Percentiles rank a stretch among this genome's conserved stretches.
These are phyloP conservation scores for Mycena citricolor DNA, from an alignment of 1,284 basidiomycete species.

Conservation along the genomic window DNA sequence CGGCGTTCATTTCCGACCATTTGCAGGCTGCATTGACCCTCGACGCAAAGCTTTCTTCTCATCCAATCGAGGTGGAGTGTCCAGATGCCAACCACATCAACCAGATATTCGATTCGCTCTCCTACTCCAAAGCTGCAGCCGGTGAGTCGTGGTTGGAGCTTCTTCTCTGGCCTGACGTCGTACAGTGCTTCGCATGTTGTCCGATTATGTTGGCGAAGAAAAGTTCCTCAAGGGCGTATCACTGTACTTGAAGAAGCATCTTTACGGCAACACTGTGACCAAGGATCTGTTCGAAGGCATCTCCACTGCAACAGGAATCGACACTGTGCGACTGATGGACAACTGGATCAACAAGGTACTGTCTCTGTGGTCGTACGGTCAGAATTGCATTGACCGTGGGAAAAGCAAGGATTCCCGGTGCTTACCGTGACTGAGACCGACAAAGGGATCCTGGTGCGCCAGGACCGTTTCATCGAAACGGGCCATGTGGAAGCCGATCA, in stretches of 20 bases:
- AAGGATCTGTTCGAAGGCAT: slow-evolving; percentile 92
- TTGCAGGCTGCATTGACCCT: slow-evolving; percentile 71
- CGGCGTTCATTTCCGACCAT: slow-evolving; percentile 66
- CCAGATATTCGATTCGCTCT: slow-evolving; percentile 87
- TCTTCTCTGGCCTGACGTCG: neutral
- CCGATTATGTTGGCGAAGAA: slow-evolving; percentile 87
- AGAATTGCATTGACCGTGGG: neutral
- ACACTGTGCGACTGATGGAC: slow-evolving; percentile 85
- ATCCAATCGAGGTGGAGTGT: slow-evolving; percentile 93
- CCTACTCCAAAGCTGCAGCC: slow-evolving; percentile 86
- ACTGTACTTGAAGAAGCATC: slow-evolving; percentile 83
- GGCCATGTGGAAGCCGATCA: slow-evolving; percentile 80
- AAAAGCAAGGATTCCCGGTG: slow-evolving; percentile 82
- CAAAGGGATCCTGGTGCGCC: slow-evolving; percentile 73
- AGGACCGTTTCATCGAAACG: slow-evolving; percentile 92
- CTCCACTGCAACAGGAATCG: slow-evolving; percentile 71
- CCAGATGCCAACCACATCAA: slow-evolving; percentile 87
- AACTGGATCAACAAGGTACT: slow-evolving; percentile 88
- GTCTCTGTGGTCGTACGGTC: slow-evolving; percentile 23
- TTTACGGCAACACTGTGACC: slow-evolving; percentile 84
- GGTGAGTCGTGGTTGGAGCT: slow-evolving; percentile 38
- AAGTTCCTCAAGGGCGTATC: slow-evolving; percentile 86
- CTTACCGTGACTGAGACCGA: slow-evolving; percentile 80
- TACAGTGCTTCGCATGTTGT: slow-evolving; percentile 91
- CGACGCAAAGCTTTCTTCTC: slow-evolving; percentile 90